Evolutionary conservation across 495 filamentous ascomycete genomes (phyloP).

Genomic region (Penicillium cosmopolitanum): DNA sequence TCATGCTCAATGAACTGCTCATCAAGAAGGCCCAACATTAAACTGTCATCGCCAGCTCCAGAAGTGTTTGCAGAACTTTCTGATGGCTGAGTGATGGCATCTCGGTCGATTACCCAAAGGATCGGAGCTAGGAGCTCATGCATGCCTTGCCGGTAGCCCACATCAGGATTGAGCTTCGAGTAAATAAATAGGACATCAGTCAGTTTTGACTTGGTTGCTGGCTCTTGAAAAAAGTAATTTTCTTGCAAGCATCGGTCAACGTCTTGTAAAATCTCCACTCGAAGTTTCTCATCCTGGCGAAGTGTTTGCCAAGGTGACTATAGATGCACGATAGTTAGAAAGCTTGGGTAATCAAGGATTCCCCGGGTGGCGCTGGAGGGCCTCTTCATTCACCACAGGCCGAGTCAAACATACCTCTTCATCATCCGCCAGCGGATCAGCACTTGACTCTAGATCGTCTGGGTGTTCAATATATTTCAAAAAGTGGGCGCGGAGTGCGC

Average conservation of each 20-base stretch:
- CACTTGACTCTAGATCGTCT: conserved; percentile 70
- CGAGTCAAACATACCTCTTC: conserved; percentile 61
- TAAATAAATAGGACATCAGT: conserved; percentile 91
- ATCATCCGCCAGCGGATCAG: conserved; percentile 88
- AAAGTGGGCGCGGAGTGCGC: conserved; percentile 70
- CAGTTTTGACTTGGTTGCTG: conserved; percentile 77
- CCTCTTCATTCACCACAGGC: not conserved
- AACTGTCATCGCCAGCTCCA: conserved; percentile 37
- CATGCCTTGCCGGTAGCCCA: conserved; percentile 96
- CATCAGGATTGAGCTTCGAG: conserved; percentile 86
- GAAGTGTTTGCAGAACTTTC: conserved; percentile 23
- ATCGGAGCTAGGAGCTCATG: conserved; percentile 93
- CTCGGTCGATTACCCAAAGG: conserved; percentile 82
- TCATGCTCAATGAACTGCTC: conserved; percentile 82
- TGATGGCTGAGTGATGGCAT: conserved; percentile 64
- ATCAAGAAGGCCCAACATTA: conserved; percentile 70
- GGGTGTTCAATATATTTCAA: conserved; percentile 80
- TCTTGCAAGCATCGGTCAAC: conserved; percentile 93
- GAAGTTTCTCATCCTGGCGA: conserved; percentile 79
- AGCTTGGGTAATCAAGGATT: not conserved
- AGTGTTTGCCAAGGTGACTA: conserved; percentile 90
- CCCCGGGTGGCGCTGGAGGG: not conserved
- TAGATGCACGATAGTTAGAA: conserved; percentile 22
- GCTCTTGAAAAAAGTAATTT: conserved; percentile 83
- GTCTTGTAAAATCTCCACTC: conserved; percentile 93